Evolutionary conservation across 192 early-diverging fungal species (phyloP), one percentile per base, ranked within the genome.

Genomic region (Fimicolochytrium jonesii): DNA sequence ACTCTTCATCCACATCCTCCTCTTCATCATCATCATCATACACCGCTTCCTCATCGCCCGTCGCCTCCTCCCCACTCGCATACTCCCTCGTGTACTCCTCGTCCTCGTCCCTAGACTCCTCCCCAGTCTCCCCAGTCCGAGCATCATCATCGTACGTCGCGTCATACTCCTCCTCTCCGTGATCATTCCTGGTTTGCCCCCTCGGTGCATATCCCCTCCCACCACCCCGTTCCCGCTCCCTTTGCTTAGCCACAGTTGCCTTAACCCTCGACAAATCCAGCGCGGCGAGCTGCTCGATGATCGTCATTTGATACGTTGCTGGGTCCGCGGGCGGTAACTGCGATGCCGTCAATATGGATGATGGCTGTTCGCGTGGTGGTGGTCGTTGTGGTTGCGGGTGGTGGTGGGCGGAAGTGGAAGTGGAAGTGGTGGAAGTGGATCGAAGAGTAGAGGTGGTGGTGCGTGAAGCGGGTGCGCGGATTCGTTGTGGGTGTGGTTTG

Each of bases 231-330:
- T 59, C 17, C 22, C 18, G n/a, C 49, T 41, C n/a, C 17, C 33
- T 50, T 4, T 55, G 62, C 29, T 55, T 50, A 15, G 50, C 18
- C 5, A 64, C 62, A 13, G 34, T 64, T 26, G 31, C 29, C 11
- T 52, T n/a, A 18, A 64, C 62, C 15, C 49, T 17, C 2, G 62
- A 64, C 11, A 64, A 33, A 46, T 64, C 62, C 37, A 64, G 33
- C 17, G 62, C 34, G 4, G 62, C 62, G 1, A 64, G 62, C 0
- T 42, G 34, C 22, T 64, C 62, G n/a, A 53, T 55, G 20, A 55
- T 26, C 3, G 25, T 37, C 51, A 53, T 53, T 13, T 39, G 50
- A 25, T 53, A 30, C 25, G 48, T 11, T 50, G 48, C 48, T 15
- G 48, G 26, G 37, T 9, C 9, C 9, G n/a, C 9, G 9, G 9